These are phyloP conservation scores for Tilletia caries DNA, from an alignment of 1,284 basidiomycete genomes.

Conservation along the genomic window DNA sequence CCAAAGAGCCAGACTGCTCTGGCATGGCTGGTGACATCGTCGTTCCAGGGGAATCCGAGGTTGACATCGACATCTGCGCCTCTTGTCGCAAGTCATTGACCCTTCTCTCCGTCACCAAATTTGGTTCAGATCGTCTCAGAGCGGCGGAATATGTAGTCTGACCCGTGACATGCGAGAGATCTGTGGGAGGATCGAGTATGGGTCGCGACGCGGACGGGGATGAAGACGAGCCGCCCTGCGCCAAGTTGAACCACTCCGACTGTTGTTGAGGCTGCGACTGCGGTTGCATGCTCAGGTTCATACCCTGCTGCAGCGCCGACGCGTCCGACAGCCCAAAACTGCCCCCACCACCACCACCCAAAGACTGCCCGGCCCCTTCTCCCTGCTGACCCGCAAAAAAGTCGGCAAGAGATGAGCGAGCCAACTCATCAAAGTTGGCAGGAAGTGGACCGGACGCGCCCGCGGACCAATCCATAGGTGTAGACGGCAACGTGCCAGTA, in stretches of 20 bases:
- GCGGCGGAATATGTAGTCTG: no score
- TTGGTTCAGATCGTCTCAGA: neutral
- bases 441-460: neutral
- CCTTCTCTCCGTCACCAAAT: neutral
- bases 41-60: neutral
- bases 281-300: no score
- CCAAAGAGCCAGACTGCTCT: neutral
- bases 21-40: neutral
- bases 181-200: no score
- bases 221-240: no score
- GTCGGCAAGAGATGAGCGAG: neutral
- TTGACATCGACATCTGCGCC: neutral
- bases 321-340: no score
- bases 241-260: no score
- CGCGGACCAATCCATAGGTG: constrained; percentile 2
- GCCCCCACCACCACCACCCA: no score
- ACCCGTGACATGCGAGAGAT: no score
- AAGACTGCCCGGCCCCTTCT: no score
- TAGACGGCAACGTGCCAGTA: neutral
- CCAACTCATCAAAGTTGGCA: neutral
- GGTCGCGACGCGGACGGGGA: no score
- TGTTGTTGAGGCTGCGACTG: no score
- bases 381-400: neutral
- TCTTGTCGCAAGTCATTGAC: neutral
- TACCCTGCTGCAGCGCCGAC: no score